phyloP scores from a whole-genome alignment of 2,329 filamentous ascomycete species.

The Dothideomycetes sp. region DNA sequence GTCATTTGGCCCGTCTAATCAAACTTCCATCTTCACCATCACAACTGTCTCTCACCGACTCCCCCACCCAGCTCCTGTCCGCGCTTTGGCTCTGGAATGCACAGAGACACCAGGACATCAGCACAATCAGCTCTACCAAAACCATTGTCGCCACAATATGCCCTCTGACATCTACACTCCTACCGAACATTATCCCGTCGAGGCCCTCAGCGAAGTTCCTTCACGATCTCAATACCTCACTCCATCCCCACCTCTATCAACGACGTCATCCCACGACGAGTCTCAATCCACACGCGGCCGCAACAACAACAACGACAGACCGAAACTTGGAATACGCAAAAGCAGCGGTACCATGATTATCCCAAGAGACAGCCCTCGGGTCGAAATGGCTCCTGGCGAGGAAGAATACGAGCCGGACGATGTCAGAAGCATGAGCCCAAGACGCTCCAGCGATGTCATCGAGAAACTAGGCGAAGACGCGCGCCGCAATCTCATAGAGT shows the following conservation, averaged over 20 bases:
- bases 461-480: slow-evolving; percentile 80
- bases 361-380: slow-evolving; percentile 59
- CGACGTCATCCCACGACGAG: slow-evolving; percentile 9
- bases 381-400: slow-evolving; percentile 54
- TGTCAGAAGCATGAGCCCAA: slow-evolving; percentile 87
- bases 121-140: not conserved
- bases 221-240: slow-evolving; percentile 2
- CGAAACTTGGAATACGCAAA: slow-evolving; percentile 61
- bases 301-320: slow-evolving; percentile 25
- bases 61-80: not conserved
- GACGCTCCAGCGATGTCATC: slow-evolving; percentile 82
- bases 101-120: not conserved
- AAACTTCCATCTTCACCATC: slow-evolving; percentile 3
- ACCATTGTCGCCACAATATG: slow-evolving; percentile 6
- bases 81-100: not conserved
- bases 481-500: slow-evolving; percentile 54
- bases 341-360: slow-evolving; percentile 75
- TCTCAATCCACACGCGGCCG: slow-evolving; percentile 5
- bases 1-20: slow-evolving; percentile 8
- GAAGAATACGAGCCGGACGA: slow-evolving; percentile 76
- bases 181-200: slow-evolving; percentile 2
- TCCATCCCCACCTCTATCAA: slow-evolving; percentile 9
- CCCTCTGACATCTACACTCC: slow-evolving; percentile 6
- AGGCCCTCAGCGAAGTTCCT: slow-evolving; percentile 4
- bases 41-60: slow-evolving; percentile 2